phyloP scores from a whole-genome alignment of 176 grass and related monocot species.

The Triticum timopheevii region DNA sequence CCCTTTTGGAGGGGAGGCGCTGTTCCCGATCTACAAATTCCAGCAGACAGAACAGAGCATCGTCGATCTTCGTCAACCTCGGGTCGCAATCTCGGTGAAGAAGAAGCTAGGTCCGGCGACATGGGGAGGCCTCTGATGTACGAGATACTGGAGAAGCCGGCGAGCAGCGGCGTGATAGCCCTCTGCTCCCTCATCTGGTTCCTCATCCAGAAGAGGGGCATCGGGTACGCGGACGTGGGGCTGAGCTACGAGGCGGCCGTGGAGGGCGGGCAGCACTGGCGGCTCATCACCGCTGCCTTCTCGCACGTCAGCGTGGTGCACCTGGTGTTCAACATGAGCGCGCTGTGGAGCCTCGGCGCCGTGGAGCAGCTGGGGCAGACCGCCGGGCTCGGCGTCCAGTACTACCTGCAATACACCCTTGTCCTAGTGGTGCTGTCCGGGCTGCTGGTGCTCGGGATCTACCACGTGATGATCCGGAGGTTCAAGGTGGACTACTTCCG shows the following conservation, averaged over 20 bases:
- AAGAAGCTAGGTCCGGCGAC: background rate
- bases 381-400: constrained; percentile 63
- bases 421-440: constrained; percentile 80
- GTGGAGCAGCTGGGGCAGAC: constrained; percentile 69
- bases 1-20: background rate
- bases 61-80: background rate
- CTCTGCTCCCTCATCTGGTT: constrained; percentile 92
- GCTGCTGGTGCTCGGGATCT: constrained; percentile 67
- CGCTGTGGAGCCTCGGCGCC: constrained; percentile 88
- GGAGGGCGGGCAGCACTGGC: constrained; percentile 83
- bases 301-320: constrained; percentile 95
- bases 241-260: constrained; percentile 82
- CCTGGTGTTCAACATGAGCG: constrained; percentile 97
- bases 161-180: constrained; percentile 71
- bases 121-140: constrained; percentile 94
- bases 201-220: constrained; percentile 83
- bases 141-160: constrained; percentile 92
- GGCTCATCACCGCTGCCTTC: constrained; percentile 83
- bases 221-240: constrained; percentile 84
- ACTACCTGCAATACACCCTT: constrained; percentile 90
- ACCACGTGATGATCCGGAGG: constrained; percentile 81
- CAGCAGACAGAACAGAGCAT: background rate
- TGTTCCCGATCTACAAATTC: constrained; percentile 3
- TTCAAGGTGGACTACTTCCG: constrained; percentile 92
- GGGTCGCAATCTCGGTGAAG: background rate